Evolutionary conservation across 371 early-diverging fungal species (phyloP).

Genomic region (Mortierella sp.): DNA sequence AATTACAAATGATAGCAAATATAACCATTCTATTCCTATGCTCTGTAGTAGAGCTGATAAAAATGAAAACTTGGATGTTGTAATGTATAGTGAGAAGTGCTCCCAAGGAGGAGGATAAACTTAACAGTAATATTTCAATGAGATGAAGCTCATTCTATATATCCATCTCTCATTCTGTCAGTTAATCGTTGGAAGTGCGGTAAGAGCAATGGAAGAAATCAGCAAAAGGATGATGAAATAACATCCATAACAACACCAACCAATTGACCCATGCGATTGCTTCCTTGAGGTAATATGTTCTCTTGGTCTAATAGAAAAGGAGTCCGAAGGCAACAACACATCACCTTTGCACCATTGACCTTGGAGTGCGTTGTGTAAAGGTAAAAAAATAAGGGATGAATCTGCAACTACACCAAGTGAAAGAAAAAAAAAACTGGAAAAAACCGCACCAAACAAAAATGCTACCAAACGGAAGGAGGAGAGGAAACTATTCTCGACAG

Average conservation of each 20-base stretch:
- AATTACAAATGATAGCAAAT: background rate
- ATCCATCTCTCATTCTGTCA: background rate
- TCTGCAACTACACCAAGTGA: conserved; percentile 17
- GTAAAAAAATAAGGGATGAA: conserved; percentile 10
- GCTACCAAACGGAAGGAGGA: background rate
- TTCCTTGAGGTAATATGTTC: background rate
- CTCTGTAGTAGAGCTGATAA: background rate
- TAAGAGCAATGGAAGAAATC: background rate
- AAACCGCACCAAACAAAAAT: background rate
- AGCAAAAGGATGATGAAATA: background rate
- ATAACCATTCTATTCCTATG: too few relatives aligned
- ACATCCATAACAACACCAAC: background rate
- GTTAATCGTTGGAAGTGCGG: conserved; percentile 7
- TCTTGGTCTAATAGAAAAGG: conserved; percentile 24
- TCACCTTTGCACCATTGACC: conserved; percentile 1
- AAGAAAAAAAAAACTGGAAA: background rate
- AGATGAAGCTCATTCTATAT: background rate
- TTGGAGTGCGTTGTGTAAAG: conserved; percentile 5
- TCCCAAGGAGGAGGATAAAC: conserved; percentile 7
- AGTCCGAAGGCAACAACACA: conserved; percentile 13
- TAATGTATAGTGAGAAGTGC: background rate
- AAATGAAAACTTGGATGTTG: background rate
- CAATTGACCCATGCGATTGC: background rate
- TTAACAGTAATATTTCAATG: conserved; percentile 8
- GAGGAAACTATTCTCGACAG: conserved; percentile 2